Conservation (phyloP, 495 filamentous ascomycete genomes). For the Talaromyces ruber region DNA sequence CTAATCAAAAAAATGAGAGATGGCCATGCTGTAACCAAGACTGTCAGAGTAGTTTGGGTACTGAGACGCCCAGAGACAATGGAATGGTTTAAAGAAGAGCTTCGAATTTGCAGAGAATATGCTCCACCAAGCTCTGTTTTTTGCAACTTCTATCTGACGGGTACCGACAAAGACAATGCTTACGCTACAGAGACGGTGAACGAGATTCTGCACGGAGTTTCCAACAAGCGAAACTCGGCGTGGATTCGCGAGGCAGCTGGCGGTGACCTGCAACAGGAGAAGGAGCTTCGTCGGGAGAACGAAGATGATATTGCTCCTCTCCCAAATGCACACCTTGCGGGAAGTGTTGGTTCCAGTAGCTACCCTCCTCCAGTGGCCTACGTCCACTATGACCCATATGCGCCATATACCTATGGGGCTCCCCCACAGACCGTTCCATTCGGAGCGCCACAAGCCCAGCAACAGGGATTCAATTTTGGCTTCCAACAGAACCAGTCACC, state of each 20-base stretch:
- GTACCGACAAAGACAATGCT: conserved; percentile 24
- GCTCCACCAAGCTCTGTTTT: conserved; percentile 77
- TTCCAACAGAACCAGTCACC: conserved; percentile 13
- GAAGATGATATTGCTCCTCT: conserved; percentile 77
- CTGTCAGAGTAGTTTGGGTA: conserved; percentile 86
- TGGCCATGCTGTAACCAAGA: conserved; percentile 84
- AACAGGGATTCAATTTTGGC: conserved; percentile 22
- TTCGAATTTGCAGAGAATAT: conserved; percentile 78
- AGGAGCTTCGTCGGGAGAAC: conserved; percentile 74
- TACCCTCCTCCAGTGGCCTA: conserved; percentile 7
- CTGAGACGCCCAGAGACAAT: conserved; percentile 84
- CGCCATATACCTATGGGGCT: conserved; percentile 1
- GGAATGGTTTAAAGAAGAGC: conserved; percentile 96
- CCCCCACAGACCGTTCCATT: conserved; percentile 6
- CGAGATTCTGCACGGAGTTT: conserved; percentile 70
- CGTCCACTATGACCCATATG: conserved; percentile 9
- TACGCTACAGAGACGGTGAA: conserved; percentile 77
- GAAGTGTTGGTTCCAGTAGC: conserved; percentile 17
- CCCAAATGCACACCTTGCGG: conserved; percentile 43
- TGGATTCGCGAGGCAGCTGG: conserved; percentile 71
- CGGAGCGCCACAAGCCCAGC: not conserved
- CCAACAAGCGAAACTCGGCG: conserved; percentile 72
- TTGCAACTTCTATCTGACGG: conserved; percentile 91
- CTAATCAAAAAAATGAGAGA: conserved; percentile 92
- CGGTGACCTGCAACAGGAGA: conserved; percentile 69